phyloP scores from a whole-genome alignment of 805 yeast genomes.

The Wickerhamomyces hampshirensis region DNA sequence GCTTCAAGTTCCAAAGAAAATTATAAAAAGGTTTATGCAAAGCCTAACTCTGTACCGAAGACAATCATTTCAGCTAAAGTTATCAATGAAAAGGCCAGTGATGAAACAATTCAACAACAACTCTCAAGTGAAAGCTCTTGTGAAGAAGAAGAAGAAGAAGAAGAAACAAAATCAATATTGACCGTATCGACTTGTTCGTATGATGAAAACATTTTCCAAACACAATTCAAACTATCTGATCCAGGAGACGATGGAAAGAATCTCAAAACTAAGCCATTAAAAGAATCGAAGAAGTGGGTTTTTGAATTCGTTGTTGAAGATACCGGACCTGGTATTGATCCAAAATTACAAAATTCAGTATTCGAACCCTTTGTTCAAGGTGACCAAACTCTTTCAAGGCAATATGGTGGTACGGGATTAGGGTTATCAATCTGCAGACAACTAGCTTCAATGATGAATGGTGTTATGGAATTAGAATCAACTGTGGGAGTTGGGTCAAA shows the following conservation, averaged over 20 bases:
- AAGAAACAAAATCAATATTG: conserved; percentile 14
- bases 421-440: conserved; percentile 89
- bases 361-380: conserved; percentile 98
- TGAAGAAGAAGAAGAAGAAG: conserved; percentile 9
- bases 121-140: conserved; percentile 11
- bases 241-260: conserved; percentile 15
- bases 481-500: conserved; percentile 79
- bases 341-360: conserved; percentile 72
- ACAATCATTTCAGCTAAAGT: not conserved
- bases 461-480: conserved; percentile 72
- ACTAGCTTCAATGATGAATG: conserved; percentile 86
- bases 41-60: conserved; percentile 9
- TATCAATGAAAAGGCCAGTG: not conserved
- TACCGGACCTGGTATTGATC: conserved; percentile 93
- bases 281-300: conserved; percentile 31
- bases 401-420: conserved; percentile 93
- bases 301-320: conserved; percentile 72
- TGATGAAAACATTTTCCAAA: conserved; percentile 38
- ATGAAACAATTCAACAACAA: conserved; percentile 3
- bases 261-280: conserved; percentile 20
- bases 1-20: conserved; percentile 36
- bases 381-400: conserved; percentile 86
- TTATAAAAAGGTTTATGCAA: conserved; percentile 43
- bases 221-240: conserved; percentile 33
- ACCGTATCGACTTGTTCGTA: conserved; percentile 33